Base-by-base conservation (phyloP, 306 rosid species). In the apple (Malus domestica) region DNA sequence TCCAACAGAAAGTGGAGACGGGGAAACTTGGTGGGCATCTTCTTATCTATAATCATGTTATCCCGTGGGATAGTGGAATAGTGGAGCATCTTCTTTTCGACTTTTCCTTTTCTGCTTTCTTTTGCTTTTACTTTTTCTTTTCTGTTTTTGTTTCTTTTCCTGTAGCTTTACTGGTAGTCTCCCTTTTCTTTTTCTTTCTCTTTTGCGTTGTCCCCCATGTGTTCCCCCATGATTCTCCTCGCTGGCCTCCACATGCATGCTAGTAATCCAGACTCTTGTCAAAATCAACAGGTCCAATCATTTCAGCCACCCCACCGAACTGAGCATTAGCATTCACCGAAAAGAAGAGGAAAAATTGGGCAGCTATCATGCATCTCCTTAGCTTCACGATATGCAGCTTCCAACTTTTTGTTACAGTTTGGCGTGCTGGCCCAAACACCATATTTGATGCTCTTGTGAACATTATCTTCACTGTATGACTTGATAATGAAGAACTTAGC, bases 241-340 rank as follows among this genome's bases (percentile, higher is more conserved):
- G 25, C 25, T 25, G 25, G 25, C 25, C 25, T 25, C 25, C 25
- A 25, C 25, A 25, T 25, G 25, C 25, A 25, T 92, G 97, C 96
- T 95, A 92, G 81, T 89, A 92, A 81, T 88, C 93, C 49, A 89
- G 93, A 55, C 86, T 91, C 83, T 89, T 89, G 81, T 91, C 97
- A 81, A 91, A 91, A 82, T 92, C 91, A 72, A 92, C 97, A 79
- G 95, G 90, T 78, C 97, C 97, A 71, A 89, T 67, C 97, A 92
- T 92, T 86, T 92, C 97, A 78, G 96, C 95, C 74, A 92, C 93
- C 77, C 97, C 97, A 84, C 97, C 89, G 80, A 92, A 92, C 84
- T 92, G 97, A 79, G 97, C 90, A 87, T 95, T 92, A 22, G 97
- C 97, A 89, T 92, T 92, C 57, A 92, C 97, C 87, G 97, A 92